Evolutionary conservation across 2,329 filamentous ascomycete species (phyloP).

Genomic region (Fusarium duplospermum): DNA sequence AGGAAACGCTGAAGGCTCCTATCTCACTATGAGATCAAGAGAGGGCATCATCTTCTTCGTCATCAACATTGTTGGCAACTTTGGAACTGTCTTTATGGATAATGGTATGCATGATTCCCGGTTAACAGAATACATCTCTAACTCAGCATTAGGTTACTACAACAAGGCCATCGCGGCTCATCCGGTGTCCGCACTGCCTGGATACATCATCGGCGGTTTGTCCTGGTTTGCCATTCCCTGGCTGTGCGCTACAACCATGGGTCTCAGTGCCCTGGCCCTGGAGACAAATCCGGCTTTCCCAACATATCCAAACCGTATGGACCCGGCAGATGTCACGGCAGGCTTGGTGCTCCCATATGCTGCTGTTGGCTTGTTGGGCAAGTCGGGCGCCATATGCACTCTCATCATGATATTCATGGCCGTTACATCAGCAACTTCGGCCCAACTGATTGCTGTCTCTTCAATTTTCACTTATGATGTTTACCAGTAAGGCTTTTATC

Average conservation of each 20-base stretch:
- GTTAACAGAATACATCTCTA: background rate
- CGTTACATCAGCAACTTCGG: slow-evolving; percentile 84
- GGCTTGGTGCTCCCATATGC: slow-evolving; percentile 88
- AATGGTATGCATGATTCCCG: slow-evolving; percentile 55
- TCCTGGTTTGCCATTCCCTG: slow-evolving; percentile 95
- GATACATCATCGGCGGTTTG: slow-evolving; percentile 87
- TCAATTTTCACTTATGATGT: slow-evolving; percentile 69
- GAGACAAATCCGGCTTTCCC: slow-evolving; percentile 61
- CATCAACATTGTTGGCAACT: slow-evolving; percentile 88
- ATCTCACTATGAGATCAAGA: slow-evolving; percentile 79
- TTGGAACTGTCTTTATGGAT: slow-evolving; percentile 86
- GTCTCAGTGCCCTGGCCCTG: slow-evolving; percentile 81
- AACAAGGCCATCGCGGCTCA: slow-evolving; percentile 93
- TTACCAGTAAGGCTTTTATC: slow-evolving; percentile 14
- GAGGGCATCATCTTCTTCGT: slow-evolving; percentile 91
- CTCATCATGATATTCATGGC: slow-evolving; percentile 58
- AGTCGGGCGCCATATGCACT: slow-evolving; percentile 39
- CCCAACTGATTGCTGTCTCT: slow-evolving; percentile 84
- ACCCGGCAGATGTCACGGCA: slow-evolving; percentile 75
- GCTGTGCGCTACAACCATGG: slow-evolving; percentile 90
- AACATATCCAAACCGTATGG: slow-evolving; percentile 59
- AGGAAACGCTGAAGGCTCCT: slow-evolving; percentile 84
- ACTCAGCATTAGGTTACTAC: slow-evolving; percentile 73
- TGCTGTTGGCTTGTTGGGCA: slow-evolving; percentile 80
- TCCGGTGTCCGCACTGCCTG: slow-evolving; percentile 86